phyloP scores from a whole-genome alignment of 2,329 filamentous ascomycete species.

The Shiraia sp. region DNA sequence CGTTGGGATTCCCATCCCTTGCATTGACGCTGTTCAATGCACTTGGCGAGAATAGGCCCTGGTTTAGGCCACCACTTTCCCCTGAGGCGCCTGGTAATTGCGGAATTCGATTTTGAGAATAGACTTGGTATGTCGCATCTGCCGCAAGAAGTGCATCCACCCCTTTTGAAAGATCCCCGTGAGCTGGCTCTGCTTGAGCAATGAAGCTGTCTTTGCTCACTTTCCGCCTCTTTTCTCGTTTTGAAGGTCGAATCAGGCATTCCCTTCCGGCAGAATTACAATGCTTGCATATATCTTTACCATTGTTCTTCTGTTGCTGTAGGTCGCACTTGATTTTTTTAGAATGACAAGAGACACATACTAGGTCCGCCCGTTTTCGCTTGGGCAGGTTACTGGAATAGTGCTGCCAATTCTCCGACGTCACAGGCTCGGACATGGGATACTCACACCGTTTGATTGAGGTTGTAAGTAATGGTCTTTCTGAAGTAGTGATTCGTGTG shows the following conservation, averaged over 20 bases:
- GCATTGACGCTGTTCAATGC: slow-evolving; percentile 7
- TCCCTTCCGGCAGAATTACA: slow-evolving; percentile 11
- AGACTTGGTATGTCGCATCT: slow-evolving; percentile 12
- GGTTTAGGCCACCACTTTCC: background rate
- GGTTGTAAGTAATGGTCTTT: no score
- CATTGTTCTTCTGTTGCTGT: slow-evolving; percentile 12
- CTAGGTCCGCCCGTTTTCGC: slow-evolving; percentile 25
- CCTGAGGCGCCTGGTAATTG: background rate
- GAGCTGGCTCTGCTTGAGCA: background rate
- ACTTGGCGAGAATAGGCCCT: slow-evolving; percentile 6
- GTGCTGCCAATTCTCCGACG: slow-evolving; percentile 20
- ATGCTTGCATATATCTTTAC: slow-evolving; percentile 16
- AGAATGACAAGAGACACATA: slow-evolving; percentile 21
- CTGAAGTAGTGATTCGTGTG: no score
- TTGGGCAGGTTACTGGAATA: slow-evolving; percentile 15
- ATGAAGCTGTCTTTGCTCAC: background rate
- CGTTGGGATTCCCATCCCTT: slow-evolving; percentile 5
- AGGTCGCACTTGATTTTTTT: slow-evolving; percentile 28
- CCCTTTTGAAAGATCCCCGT: slow-evolving; percentile 6
- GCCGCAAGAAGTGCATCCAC: slow-evolving; percentile 15
- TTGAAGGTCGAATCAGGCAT: slow-evolving; percentile 19
- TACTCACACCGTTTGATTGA: no score
- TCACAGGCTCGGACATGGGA: slow-evolving; percentile 1
- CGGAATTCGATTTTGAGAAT: background rate
- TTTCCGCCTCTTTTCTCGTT: slow-evolving; percentile 20